phyloP scores from a whole-genome alignment of 345 rosid species.

The Xanthoceras sorbifolium region DNA sequence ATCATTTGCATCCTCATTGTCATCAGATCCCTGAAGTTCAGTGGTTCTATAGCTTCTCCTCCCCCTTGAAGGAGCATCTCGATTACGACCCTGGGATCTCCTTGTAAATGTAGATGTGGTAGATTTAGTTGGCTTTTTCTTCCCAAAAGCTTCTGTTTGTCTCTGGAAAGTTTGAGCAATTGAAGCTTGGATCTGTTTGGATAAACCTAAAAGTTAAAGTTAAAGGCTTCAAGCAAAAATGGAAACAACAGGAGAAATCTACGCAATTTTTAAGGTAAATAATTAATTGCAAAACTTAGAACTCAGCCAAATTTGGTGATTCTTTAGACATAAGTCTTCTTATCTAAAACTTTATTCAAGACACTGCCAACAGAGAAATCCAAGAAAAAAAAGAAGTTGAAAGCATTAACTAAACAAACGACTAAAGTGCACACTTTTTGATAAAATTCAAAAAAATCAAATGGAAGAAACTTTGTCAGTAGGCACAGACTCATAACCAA shows the following conservation, averaged over 20 bases:
- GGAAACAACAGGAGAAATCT: background rate
- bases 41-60: conserved; percentile 35
- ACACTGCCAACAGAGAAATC: background rate
- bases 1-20: conserved; percentile 43
- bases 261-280: background rate
- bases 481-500: conserved; percentile 4
- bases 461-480: background rate
- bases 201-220: conserved; percentile 17
- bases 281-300: background rate
- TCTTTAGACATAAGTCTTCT: background rate
- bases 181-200: conserved; percentile 52
- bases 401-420: background rate
- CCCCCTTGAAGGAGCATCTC: conserved; percentile 36
- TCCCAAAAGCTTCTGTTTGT: conserved; percentile 52
- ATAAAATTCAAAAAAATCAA: background rate
- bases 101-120: conserved; percentile 33
- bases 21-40: conserved; percentile 48
- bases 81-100: conserved; percentile 35
- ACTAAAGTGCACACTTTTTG: background rate
- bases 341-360: background rate
- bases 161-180: conserved; percentile 46
- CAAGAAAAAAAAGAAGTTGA: background rate
- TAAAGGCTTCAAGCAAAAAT: conserved; percentile 5
- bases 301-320: background rate
- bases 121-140: conserved; percentile 34